Conservation (phyloP, 257 asterid genomes). For the Rhazya stricta region DNA sequence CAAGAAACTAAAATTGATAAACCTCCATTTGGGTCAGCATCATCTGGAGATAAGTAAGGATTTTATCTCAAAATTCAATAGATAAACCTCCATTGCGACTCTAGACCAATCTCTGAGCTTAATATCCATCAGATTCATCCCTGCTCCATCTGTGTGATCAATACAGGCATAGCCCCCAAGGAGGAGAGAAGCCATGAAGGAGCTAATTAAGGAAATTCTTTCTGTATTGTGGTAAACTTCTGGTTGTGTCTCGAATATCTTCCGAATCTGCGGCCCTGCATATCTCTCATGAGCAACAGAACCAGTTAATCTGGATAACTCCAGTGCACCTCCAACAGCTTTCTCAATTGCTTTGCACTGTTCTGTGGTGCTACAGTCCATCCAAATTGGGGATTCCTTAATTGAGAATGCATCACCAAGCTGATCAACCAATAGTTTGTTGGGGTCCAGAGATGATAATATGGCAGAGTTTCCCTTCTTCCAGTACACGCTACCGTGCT, state of each 20-base stretch:
- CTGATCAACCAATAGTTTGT: conserved; percentile 43
- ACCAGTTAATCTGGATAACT: conserved; percentile 66
- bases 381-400: conserved; percentile 78
- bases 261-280: conserved; percentile 78
- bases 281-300: conserved; percentile 74
- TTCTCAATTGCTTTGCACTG: conserved; percentile 66
- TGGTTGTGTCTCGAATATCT: conserved; percentile 54
- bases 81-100: conserved; percentile 48
- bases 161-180: conserved; percentile 62
- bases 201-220: conserved; percentile 72
- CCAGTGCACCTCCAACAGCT: conserved; percentile 71
- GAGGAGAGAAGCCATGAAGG: conserved; percentile 78
- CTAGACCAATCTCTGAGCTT: conserved; percentile 65
- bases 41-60: neutral
- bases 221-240: conserved; percentile 60
- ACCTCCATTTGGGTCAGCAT: too few relatives aligned
- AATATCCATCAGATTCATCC: conserved; percentile 87
- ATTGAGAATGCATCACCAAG: conserved; percentile 56
- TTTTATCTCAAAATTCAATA: neutral
- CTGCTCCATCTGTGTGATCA: conserved; percentile 90
- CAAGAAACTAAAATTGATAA: conserved; percentile 4
- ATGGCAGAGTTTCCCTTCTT: conserved; percentile 43
- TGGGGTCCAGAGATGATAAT: conserved; percentile 47
- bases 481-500: conserved; percentile 91
- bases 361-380: conserved; percentile 75